phyloP scores from a whole-genome alignment of 768 basidiomycete species.

The Pleurotus pulmonarius region DNA sequence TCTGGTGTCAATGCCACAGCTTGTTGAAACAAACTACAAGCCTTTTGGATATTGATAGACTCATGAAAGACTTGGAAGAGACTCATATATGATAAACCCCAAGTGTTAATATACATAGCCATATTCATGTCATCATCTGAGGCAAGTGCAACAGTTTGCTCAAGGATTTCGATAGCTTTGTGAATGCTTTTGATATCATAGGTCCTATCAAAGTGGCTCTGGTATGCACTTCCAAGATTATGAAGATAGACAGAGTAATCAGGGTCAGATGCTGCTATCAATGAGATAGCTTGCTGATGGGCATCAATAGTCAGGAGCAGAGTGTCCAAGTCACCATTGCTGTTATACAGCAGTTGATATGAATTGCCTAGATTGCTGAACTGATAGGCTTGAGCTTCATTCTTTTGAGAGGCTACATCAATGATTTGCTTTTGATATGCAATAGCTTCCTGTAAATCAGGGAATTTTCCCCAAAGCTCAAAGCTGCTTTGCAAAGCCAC shows the following conservation, averaged over 20 bases:
- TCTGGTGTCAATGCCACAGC: constrained; percentile 11
- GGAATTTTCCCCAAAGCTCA: not conserved
- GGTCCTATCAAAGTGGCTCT: constrained; percentile 6
- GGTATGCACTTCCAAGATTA: constrained; percentile 10
- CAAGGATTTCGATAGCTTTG: constrained; percentile 4
- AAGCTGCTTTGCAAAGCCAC: not conserved
- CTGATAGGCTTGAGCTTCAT: not conserved
- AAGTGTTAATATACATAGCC: constrained; percentile 5
- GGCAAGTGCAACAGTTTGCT: constrained; percentile 4
- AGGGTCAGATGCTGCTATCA: not conserved
- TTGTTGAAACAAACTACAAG: constrained; percentile 7
- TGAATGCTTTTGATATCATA: constrained; percentile 5
- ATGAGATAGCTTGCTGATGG: not conserved
- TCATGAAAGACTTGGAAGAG: constrained; percentile 8
- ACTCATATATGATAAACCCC: constrained; percentile 4
- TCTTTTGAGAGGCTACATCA: not conserved
- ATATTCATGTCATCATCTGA: constrained; percentile 1
- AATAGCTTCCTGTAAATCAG: not conserved
- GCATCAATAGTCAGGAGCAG: not conserved
- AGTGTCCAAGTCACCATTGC: not conserved
- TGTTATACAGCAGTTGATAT: not conserved
- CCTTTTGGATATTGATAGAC: constrained; percentile 12
- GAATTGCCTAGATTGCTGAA: not conserved
- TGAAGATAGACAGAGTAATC: not conserved
- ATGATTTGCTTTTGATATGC: not conserved